These are phyloP conservation scores for Blastomyces parvus DNA, from an alignment of 2,329 filamentous ascomycete genomes.

Conservation along the genomic window DNA sequence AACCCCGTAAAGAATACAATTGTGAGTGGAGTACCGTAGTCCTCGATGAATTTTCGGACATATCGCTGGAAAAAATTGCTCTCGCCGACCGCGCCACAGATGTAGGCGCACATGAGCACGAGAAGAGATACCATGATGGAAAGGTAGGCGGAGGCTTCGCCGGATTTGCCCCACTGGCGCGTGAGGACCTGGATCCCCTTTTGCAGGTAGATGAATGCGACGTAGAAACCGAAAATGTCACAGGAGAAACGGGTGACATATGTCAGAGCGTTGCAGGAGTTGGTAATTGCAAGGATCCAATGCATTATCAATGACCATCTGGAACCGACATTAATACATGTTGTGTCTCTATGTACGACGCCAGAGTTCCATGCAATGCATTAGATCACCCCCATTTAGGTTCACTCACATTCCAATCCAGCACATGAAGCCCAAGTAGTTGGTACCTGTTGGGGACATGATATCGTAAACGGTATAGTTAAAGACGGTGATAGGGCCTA, in stretches of 20 bases:
- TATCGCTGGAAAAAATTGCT: slow-evolving; percentile 65
- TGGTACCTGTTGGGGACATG: slow-evolving; percentile 63
- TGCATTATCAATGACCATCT: slow-evolving; percentile 79
- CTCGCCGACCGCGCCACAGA: slow-evolving; percentile 60
- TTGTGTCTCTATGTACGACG: not conserved
- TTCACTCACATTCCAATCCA: slow-evolving; percentile 69
- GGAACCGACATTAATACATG: not conserved
- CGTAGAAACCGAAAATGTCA: slow-evolving; percentile 90
- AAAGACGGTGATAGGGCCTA: slow-evolving; percentile 82
- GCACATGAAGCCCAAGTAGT: slow-evolving; percentile 84
- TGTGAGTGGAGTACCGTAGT: slow-evolving; percentile 77
- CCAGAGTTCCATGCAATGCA: not conserved
- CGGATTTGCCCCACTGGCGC: slow-evolving; percentile 54
- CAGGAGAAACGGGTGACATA: slow-evolving; percentile 88
- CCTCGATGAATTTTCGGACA: slow-evolving; percentile 72
- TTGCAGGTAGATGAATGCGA: slow-evolving; percentile 83
- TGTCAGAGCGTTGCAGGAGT: slow-evolving; percentile 77
- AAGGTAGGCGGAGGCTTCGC: slow-evolving; percentile 60
- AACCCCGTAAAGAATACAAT: slow-evolving; percentile 86
- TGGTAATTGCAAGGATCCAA: slow-evolving; percentile 72
- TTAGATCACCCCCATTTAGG: not conserved
- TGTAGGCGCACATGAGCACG: slow-evolving; percentile 66
- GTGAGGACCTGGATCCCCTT: slow-evolving; percentile 82
- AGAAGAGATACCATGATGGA: slow-evolving; percentile 67
- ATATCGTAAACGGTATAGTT: slow-evolving; percentile 94